Base-by-base conservation (phyloP, 169 alveolate species). In the Plasmodium reichenowi region DNA sequence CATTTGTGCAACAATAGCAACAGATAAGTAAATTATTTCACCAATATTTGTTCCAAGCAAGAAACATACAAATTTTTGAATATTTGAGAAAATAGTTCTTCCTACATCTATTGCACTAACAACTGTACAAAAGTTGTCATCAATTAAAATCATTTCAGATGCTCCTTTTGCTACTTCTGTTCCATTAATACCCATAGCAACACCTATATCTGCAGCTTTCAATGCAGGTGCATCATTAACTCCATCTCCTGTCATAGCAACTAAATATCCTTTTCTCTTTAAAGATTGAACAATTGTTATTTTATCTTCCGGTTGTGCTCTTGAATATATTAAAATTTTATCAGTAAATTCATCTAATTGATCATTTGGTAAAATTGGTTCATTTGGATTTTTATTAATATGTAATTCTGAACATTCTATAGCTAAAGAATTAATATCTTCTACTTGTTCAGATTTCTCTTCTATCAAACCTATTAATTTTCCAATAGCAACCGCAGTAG, bases 91-190 rank as follows among this genome's bases (percentile, higher is more conserved):
- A 62, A 97, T 97, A 66, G 98, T 97, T 72, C 99, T 94, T 32
- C 99, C 99, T 94, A 98, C 99, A 92, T 98, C 99, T 47, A 98
- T 99, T 10, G 99, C 99, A 15, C 98, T 97, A 24, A 99, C 99
- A 50, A 99, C 98, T 0, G 99, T 97, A 74, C 98, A 96, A 95
- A 99, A 98, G 95, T 98, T 98, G 93, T 98, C 99, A 91, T 99
- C 99, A 13, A 99, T 98, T 45, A 99, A 94, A 66, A 98, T 97
- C 99, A 99, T 99, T 93, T 98, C 99, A 3, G 99, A 94, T 0
- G 99, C 99, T 88, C 98, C 99, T 93, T 98, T 99, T 7, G 99
- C 99, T 10, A 98, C 99, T 94, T 99, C 99, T 12, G 99, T 98
- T 50, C 99, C 99, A 17, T 99, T 93, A 17, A 98, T 97, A 32